Evolutionary conservation across 768 basidiomycete genomes (phyloP).

Genomic region (Exidia glandulosa): DNA sequence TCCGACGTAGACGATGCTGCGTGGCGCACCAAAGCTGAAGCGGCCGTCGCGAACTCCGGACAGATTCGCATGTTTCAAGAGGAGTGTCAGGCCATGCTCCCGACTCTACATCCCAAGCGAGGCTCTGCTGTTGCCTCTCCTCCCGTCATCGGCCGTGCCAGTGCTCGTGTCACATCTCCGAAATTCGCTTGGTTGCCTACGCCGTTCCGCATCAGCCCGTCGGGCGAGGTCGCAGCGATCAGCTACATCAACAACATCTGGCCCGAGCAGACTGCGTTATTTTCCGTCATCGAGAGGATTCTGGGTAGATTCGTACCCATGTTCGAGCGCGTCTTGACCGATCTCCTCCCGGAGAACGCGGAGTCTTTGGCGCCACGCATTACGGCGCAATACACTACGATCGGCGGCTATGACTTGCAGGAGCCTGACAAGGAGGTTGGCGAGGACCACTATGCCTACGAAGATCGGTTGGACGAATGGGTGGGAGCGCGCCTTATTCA

Average conservation of each 20-base stretch:
- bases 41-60: too few species aligned
- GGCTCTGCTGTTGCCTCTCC: too few species aligned
- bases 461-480: constrained; percentile 6
- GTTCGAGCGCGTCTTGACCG: constrained; percentile 43
- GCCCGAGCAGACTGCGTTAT: constrained; percentile 21
- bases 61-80: too few species aligned
- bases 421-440: constrained; percentile 2
- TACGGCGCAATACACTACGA: background rate
- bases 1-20: too few species aligned
- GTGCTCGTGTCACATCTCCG: too few species aligned
- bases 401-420: background rate
- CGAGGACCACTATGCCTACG: constrained; percentile 7
- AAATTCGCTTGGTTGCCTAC: constrained; percentile 39
- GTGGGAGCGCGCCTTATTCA: background rate
- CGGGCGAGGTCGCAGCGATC: constrained; percentile 21
- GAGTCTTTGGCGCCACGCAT: background rate
- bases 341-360: constrained; percentile 21
- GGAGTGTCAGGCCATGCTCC: too few species aligned
- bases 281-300: constrained; percentile 21
- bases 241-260: constrained; percentile 48
- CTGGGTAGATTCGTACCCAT: constrained; percentile 32
- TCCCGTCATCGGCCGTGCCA: too few species aligned
- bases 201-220: constrained; percentile 25
- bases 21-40: too few species aligned
- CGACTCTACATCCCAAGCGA: too few species aligned